Evolutionary conservation across 768 basidiomycete species (phyloP).

Genomic region (Lanmaoa rubissima): DNA sequence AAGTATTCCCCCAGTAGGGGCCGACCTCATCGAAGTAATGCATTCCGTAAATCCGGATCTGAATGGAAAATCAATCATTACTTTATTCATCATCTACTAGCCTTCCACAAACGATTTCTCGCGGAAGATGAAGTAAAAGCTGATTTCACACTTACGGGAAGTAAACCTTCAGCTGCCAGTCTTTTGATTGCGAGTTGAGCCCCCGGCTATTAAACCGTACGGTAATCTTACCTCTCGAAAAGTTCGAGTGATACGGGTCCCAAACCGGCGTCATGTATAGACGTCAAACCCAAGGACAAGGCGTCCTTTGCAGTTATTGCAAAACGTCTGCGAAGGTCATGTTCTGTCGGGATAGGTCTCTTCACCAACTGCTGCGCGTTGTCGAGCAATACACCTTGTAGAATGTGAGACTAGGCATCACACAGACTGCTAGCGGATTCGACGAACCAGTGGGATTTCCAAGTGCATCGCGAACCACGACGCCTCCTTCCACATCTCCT

Average conservation of each 20-base stretch:
- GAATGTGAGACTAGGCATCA: constrained; percentile 4
- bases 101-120: too few relatives aligned
- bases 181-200: constrained; percentile 38
- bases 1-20: constrained; percentile 72
- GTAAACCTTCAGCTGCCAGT: constrained; percentile 51
- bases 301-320: constrained; percentile 64
- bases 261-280: constrained; percentile 84
- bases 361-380: constrained; percentile 79
- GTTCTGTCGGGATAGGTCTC: constrained; percentile 61
- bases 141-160: constrained; percentile 51
- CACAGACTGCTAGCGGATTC: background rate
- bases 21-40: constrained; percentile 63
- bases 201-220: background rate
- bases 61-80: background rate
- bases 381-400: constrained; percentile 71
- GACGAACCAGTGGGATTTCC: constrained; percentile 70
- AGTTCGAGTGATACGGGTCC: constrained; percentile 68
- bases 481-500: constrained; percentile 70
- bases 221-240: constrained; percentile 54
- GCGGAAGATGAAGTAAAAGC: constrained; percentile 3
- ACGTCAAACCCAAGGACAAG: constrained; percentile 69
- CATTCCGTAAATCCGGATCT: constrained; percentile 82
- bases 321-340: constrained; percentile 60
- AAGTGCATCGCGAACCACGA: constrained; percentile 64
- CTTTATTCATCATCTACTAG: too few relatives aligned